phyloP scores from a whole-genome alignment of 2,329 filamentous ascomycete genomes.

The Fusarium austroafricanum region DNA sequence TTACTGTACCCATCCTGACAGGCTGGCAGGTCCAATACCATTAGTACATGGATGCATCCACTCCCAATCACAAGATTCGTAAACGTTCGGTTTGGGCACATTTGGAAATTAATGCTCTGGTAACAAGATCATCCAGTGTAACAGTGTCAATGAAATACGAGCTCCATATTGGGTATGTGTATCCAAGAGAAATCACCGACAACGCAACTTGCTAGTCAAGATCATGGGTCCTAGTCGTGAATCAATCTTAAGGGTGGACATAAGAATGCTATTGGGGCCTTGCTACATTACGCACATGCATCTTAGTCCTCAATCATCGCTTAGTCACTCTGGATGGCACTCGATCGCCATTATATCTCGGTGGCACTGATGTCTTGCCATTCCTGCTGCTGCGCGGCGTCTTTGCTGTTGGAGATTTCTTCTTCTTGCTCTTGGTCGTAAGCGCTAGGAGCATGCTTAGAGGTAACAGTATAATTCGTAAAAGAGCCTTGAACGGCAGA shows the following conservation, averaged over 20 bases:
- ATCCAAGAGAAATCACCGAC: not conserved
- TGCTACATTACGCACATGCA: not conserved
- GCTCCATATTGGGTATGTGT: not conserved
- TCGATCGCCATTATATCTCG: slow-evolving; percentile 52
- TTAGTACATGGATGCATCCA: not conserved
- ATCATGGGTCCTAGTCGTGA: not conserved
- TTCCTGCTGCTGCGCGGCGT: slow-evolving; percentile 41
- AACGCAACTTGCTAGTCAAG: not conserved
- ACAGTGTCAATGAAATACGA: not conserved
- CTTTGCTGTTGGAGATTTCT: slow-evolving; percentile 35
- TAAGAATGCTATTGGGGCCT: slow-evolving; percentile 21
- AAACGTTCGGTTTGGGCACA: not conserved
- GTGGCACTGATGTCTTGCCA: slow-evolving; percentile 44
- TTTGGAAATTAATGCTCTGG: not conserved
- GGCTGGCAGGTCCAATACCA: not conserved
- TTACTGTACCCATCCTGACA: not conserved
- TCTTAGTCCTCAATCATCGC: slow-evolving; percentile 31
- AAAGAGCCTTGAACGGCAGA: slow-evolving; percentile 56
- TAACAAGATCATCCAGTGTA: not conserved
- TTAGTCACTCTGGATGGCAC: slow-evolving; percentile 51
- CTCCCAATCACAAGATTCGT: not conserved
- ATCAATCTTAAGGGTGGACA: not conserved
- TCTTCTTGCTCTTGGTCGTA: slow-evolving; percentile 51
- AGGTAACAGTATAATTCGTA: slow-evolving; percentile 58
- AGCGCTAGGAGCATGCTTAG: slow-evolving; percentile 54